Conservation (phyloP, 768 basidiomycete species). For the Lyophyllum shimeji region DNA sequence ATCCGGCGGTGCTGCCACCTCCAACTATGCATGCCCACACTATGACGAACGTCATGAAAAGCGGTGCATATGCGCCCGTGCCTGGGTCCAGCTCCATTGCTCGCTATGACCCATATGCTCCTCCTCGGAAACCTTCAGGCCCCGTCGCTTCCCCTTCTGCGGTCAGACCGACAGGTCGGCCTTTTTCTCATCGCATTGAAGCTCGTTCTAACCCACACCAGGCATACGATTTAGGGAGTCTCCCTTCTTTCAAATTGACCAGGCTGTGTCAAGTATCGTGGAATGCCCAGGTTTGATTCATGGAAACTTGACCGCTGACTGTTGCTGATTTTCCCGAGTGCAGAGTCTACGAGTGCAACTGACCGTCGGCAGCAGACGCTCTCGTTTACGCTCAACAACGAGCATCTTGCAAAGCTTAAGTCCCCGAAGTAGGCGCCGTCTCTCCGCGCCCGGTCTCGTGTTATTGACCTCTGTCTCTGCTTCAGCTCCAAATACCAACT, state of each 20-base stretch:
- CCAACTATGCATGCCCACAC: slow-evolving; percentile 18
- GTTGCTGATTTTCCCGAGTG: slow-evolving; percentile 3
- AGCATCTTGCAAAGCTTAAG: slow-evolving; percentile 62
- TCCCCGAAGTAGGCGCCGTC: slow-evolving; percentile 47
- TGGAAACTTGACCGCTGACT: neutral
- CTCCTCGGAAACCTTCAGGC: slow-evolving; percentile 46
- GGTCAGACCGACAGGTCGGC: slow-evolving; percentile 30
- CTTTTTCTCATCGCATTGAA: neutral
- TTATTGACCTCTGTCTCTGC: slow-evolving; percentile 3
- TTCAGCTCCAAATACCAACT: slow-evolving; percentile 72
- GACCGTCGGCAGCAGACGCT: slow-evolving; percentile 70
- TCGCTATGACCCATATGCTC: slow-evolving; percentile 69
- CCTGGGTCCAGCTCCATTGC: slow-evolving; percentile 34
- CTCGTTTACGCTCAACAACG: slow-evolving; percentile 62
- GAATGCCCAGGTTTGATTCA: slow-evolving; percentile 76
- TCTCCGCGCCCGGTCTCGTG: slow-evolving; percentile 6
- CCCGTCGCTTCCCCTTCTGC: slow-evolving; percentile 35
- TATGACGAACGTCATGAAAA: slow-evolving; percentile 28
- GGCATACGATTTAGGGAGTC: slow-evolving; percentile 79
- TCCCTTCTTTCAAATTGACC: slow-evolving; percentile 72
- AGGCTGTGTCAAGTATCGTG: slow-evolving; percentile 58
- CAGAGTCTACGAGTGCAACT: slow-evolving; percentile 76
- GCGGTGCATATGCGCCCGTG: slow-evolving; percentile 25
- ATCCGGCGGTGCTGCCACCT: slow-evolving; percentile 18
- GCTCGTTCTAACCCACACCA: slow-evolving; percentile 24